Conservation (phyloP, 2,329 filamentous ascomycete species). For the Tolypocladium pustulatum region DNA sequence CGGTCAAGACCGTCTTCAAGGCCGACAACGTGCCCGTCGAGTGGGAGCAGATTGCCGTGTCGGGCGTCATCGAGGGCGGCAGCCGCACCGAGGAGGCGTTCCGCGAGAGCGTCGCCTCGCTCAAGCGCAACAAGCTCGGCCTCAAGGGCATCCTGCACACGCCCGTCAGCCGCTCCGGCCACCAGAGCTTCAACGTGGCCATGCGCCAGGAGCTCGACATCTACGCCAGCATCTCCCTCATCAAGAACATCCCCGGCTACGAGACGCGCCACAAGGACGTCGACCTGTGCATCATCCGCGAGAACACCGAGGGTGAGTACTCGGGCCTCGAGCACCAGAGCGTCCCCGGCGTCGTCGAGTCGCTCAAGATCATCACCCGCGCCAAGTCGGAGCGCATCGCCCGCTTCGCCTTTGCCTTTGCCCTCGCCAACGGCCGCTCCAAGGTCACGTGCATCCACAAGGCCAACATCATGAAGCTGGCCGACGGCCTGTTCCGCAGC, state of each 20-base stretch:
- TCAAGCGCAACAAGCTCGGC: constrained; percentile 97
- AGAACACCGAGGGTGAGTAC: constrained; percentile 99
- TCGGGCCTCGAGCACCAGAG: constrained; percentile 98
- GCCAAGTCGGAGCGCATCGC: constrained; percentile 98
- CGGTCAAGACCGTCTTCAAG: constrained; percentile 99
- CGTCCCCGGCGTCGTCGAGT: constrained; percentile 92
- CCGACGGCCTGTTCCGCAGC: constrained; percentile 95
- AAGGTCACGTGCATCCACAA: constrained; percentile 99
- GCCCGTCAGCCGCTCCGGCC: constrained; percentile 88
- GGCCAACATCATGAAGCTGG: constrained; percentile 99
- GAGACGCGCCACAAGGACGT: constrained; percentile 94
- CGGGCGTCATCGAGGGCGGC: constrained; percentile 67
- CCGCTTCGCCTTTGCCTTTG: constrained; percentile 97
- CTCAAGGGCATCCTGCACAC: constrained; percentile 99
- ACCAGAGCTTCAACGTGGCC: constrained; percentile 99
- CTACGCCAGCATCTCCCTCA: constrained; percentile 92
- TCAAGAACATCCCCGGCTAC: constrained; percentile 99
- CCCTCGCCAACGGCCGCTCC: constrained; percentile 95
- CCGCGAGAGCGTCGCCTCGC: constrained; percentile 86
- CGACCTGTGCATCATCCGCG: constrained; percentile 98
- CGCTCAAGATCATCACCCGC: constrained; percentile 98
- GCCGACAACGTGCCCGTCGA: constrained; percentile 97
- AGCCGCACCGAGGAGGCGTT: constrained; percentile 92
- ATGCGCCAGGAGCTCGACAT: constrained; percentile 99
- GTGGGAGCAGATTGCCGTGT: constrained; percentile 97